Conservation (phyloP, 2,329 filamentous ascomycete species). For the Blastomyces percursus region DNA sequence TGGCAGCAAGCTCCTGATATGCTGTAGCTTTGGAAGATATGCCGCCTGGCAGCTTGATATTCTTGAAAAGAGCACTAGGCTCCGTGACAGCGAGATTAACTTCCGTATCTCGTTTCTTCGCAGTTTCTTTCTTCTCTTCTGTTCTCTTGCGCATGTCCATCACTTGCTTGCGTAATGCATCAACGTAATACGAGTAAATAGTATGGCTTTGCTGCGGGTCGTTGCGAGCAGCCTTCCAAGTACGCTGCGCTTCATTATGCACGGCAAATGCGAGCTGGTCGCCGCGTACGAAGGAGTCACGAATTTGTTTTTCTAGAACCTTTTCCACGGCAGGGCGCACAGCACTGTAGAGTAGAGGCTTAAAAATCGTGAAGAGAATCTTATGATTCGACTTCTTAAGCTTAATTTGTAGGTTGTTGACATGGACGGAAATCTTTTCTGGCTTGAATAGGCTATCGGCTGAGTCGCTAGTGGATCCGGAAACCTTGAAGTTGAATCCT, state of each 20-base stretch:
- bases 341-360: conserved; percentile 73
- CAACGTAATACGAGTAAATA: conserved; percentile 76
- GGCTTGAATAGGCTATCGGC: conserved; percentile 84
- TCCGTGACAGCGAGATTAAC: conserved; percentile 77
- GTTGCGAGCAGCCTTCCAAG: conserved; percentile 52
- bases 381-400: conserved; percentile 94
- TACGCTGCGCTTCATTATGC: conserved; percentile 71
- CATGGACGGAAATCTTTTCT: conserved; percentile 72
- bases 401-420: conserved; percentile 76
- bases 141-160: conserved; percentile 70
- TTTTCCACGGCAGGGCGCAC: conserved; percentile 78
- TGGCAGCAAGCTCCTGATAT: conserved; percentile 74
- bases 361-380: conserved; percentile 72
- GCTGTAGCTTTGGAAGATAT: conserved; percentile 90
- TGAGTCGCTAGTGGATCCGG: conserved; percentile 69
- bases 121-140: conserved; percentile 52
- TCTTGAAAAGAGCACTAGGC: conserved; percentile 84
- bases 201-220: conserved; percentile 66
- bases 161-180: conserved; percentile 61
- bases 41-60: conserved; percentile 73
- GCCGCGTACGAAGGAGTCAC: conserved; percentile 64
- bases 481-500: conserved; percentile 85
- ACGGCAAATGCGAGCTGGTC: conserved; percentile 65
- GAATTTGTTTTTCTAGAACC: conserved; percentile 79
- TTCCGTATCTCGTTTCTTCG: conserved; percentile 50